Base-by-base conservation (phyloP, 768 basidiomycete genomes). In the Strobilomyces confusus region DNA sequence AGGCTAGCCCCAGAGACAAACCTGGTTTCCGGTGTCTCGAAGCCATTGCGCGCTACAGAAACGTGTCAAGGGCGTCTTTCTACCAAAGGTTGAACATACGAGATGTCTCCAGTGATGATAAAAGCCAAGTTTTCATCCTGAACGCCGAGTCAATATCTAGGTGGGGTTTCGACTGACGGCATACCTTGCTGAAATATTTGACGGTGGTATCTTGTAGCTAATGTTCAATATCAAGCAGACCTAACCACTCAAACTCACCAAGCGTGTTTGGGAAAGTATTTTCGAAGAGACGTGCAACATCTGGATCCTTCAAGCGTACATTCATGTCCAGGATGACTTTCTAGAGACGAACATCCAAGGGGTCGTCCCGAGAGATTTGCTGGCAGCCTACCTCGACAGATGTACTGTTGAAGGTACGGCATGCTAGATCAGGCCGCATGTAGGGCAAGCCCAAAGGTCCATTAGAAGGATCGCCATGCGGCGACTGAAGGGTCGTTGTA, bases 211-310 rank as follows among this genome's bases (percentile, higher is more conserved):
- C 89, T 88, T 54, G 47, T 19, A 32, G 49, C 46, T 37, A 17
- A 44, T 17, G 23, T 47, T 48, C 22, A 50, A 19, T 14, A 38
- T 29, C 36, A 22, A 25, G 23, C 29, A 26, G 3, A 15, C 7
- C 11, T 14, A 4, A 20, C 20, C 12, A 40, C 37, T 2, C 33
- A 9, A 29, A 63, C 74, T 54, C 58, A 87, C 87, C 88, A 42
- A 91, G 77, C 0, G 89, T 91, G 59, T 89, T 89, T 4, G 89
- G 89, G 63, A 89, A 89, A 1, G 88, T 84, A 56, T 90, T 91
- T 67, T 89, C 88, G 58, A 91, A 91, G 20, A 91, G 65, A 46
- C 86, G 79, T 13, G 88, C 89, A 48, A 91, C 58, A 60, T 91
- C 89, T 0, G 87, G 84, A 63, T 91, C 86, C 64, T 83, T 89